These are phyloP conservation scores for Salix koriyanagi DNA, from an alignment of 345 rosid genomes.

Conservation along the genomic window DNA sequence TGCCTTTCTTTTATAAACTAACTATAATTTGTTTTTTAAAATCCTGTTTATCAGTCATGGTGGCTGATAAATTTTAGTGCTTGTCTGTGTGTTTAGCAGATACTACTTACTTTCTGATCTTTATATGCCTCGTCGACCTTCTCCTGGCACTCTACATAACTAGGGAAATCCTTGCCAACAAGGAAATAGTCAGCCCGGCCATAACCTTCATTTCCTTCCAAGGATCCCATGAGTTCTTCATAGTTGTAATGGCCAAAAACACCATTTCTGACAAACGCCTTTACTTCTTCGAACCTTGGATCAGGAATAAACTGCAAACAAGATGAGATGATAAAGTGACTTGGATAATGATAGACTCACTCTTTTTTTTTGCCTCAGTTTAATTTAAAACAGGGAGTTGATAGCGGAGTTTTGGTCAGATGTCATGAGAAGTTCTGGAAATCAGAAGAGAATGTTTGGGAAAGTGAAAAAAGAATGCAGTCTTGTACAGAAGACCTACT, in stretches of 20 bases:
- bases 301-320: slow-evolving; percentile 37
- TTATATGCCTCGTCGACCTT: slow-evolving; percentile 51
- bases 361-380: background rate
- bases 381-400: background rate
- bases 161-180: slow-evolving; percentile 58
- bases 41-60: too few species aligned
- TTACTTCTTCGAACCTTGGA: slow-evolving; percentile 47
- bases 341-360: background rate
- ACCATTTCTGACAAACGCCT: slow-evolving; percentile 42
- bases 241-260: slow-evolving; percentile 43
- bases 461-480: too few species aligned
- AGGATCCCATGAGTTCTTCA: slow-evolving; percentile 46
- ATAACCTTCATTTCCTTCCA: slow-evolving; percentile 53
- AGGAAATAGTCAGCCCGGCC: slow-evolving; percentile 52
- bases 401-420: too few species aligned
- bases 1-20: too few species aligned
- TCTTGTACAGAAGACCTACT: slow-evolving; percentile 19
- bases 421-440: too few species aligned
- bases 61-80: too few species aligned
- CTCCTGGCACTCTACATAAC: slow-evolving; percentile 55
- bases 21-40: too few species aligned
- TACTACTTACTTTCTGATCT: slow-evolving; percentile 43
- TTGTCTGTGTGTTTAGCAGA: background rate
- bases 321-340: background rate
- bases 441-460: too few species aligned